Conservation (phyloP, 2,329 filamentous ascomycete genomes). For the Pseudogymnoascus sp. region DNA sequence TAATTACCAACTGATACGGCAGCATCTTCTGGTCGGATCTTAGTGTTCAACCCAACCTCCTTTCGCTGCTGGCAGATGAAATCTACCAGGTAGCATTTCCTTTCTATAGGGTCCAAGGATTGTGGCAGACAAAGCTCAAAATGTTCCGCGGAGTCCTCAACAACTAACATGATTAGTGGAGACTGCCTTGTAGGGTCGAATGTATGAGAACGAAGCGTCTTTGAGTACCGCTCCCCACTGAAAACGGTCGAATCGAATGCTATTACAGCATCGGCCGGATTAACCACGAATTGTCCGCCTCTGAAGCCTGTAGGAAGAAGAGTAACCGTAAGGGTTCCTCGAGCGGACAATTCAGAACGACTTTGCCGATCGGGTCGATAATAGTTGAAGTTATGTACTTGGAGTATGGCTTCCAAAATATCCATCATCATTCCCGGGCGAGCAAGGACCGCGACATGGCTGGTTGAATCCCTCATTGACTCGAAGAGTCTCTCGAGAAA, state of each 20-base stretch:
- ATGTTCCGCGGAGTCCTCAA: conserved; percentile 25
- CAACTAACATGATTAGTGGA: conserved; percentile 21
- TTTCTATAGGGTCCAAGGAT: conserved; percentile 14
- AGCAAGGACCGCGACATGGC: conserved; percentile 46
- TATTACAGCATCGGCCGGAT: conserved; percentile 13
- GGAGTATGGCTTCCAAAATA: conserved; percentile 43
- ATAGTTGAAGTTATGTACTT: conserved; percentile 31
- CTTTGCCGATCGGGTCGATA: conserved; percentile 21
- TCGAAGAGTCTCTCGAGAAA: conserved; percentile 50
- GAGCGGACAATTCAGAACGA: conserved; percentile 23
- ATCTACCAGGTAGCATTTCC: conserved; percentile 19
- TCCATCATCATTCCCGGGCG: conserved; percentile 42
- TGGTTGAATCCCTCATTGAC: conserved; percentile 34
- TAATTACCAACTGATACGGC: conserved; percentile 21
- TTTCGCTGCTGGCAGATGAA: conserved; percentile 19
- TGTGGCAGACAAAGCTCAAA: conserved; percentile 22
- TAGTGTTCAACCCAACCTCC: conserved; percentile 17
- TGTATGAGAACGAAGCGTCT: conserved; percentile 4
- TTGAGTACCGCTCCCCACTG: conserved; percentile 4
- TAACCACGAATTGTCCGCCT: conserved; percentile 10
- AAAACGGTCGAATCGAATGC: conserved; percentile 12
- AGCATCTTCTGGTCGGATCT: conserved; percentile 17
- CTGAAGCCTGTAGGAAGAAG: conserved; percentile 20
- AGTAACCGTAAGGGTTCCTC: conserved; percentile 16
- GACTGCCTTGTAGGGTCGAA: conserved; percentile 11